Evolutionary conservation across 1,139 yeast species (phyloP), one percentile per base, ranked within the genome.

Genomic region (Geotrichum siamense): DNA sequence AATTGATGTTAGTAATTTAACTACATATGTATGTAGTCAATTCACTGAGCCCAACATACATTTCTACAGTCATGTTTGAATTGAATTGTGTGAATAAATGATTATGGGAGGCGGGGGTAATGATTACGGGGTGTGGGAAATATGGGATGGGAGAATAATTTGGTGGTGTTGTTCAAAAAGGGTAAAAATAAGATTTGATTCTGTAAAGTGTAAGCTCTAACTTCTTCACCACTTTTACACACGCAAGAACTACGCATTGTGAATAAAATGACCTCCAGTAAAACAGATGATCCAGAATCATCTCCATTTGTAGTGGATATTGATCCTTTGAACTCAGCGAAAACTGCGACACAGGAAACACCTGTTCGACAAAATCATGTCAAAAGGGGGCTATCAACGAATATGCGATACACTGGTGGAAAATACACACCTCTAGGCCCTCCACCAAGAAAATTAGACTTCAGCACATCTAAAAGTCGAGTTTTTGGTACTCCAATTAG

Each of bases 231-330:
- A 36, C 23, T 16, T 10, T 15, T 25, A 25, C 23, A 4, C 5
- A n/a, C 23, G 17, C 20, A 3, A 8, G 15, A 31, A 27, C 32
- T 15, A 25, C 17, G 15, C n/a, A 26, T 10, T 19, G 37, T 20
- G 26, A 6, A 10, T 23, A 10, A 23, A 23, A 30, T 30, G 34
- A n/a, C 34, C 16, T 10, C 34, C 9, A 19, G 6, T 9, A 8
- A 8, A 9, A 35, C 22, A n/a, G 30, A 19, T 28, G 37, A 20
- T 1, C 34, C 38, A 5, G 35, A 15, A 13, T 40, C 44, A 2
- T 40, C 44, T 15, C 44, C 44, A 13, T 40, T 40, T 22, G 28
- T 42, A 9, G 45, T 22, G 34, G 26, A 32, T 13, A 15, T 38
- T 12, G 41, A 42, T 20, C 39, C 45, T n/a, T 38, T 13, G 28